Evolutionary conservation across 306 rosid species (phyloP).

Genomic region (Biancaea sappan): DNA sequence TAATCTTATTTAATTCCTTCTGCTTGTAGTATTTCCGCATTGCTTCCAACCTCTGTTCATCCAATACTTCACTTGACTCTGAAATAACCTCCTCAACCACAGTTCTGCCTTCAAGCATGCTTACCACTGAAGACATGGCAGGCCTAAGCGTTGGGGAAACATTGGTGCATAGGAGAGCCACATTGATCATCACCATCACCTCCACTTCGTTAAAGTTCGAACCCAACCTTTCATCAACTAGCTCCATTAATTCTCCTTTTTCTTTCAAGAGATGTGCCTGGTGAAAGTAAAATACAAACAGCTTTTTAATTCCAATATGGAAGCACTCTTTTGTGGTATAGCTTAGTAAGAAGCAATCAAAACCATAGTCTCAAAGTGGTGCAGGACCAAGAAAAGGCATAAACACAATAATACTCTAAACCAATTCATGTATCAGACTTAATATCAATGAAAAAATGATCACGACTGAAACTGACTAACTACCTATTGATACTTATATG

Average conservation of each 20-base stretch:
- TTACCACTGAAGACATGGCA: constrained; percentile 35
- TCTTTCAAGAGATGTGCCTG: constrained; percentile 46
- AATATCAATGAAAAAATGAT: no score
- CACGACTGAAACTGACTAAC: no score
- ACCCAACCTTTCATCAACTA: constrained; percentile 47
- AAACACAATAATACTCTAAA: no score
- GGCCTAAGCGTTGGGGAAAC: constrained; percentile 40
- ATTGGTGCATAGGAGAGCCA: constrained; percentile 46
- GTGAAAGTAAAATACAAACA: not conserved
- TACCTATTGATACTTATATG: no score
- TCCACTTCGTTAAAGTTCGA: constrained; percentile 29
- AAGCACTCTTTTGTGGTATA: no score
- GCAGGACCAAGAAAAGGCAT: no score
- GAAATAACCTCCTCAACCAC: constrained; percentile 26
- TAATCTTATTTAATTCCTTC: not conserved
- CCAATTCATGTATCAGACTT: no score
- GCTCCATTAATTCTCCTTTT: constrained; percentile 37
- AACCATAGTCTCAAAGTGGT: no score
- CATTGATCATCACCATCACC: constrained; percentile 44
- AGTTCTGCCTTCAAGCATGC: constrained; percentile 36
- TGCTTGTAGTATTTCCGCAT: constrained; percentile 14
- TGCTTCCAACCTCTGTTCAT: constrained; percentile 25
- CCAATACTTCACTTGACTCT: constrained; percentile 33
- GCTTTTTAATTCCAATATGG: not conserved
- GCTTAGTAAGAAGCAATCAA: no score